phyloP scores from a whole-genome alignment of 148 eudicot species.

The Mesembryanthemum crystallinum region DNA sequence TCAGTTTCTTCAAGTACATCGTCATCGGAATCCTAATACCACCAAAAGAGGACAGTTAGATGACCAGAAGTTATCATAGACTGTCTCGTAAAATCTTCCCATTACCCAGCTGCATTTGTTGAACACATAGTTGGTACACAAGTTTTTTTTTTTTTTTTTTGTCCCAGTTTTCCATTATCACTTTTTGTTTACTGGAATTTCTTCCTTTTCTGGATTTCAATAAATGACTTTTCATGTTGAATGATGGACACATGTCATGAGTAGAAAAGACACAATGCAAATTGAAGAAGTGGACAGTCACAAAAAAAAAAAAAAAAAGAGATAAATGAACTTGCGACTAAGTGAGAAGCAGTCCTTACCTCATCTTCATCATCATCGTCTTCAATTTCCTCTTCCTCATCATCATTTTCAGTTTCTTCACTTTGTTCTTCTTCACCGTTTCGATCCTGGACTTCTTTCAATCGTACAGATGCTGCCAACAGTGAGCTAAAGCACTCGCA shows the following conservation, averaged over 20 bases:
- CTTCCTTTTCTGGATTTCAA: background rate
- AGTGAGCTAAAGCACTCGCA: conserved; percentile 55
- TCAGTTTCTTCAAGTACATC: conserved; percentile 74
- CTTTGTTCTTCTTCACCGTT: conserved; percentile 39
- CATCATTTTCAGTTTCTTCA: conserved; percentile 39
- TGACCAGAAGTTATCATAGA: background rate
- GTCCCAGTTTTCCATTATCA: background rate
- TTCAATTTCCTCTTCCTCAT: conserved; percentile 40
- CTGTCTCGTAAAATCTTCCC: background rate
- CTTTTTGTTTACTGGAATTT: background rate
- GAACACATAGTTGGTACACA: background rate
- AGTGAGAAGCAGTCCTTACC: conserved; percentile 1
- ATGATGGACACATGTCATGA: background rate
- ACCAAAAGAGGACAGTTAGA: background rate
- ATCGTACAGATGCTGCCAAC: conserved; percentile 48
- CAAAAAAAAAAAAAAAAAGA: background rate
- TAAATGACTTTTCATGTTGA: background rate
- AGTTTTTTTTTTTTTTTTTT: too few relatives aligned
- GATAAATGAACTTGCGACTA: background rate
- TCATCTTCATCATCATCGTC: conserved; percentile 55
- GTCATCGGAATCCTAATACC: conserved; percentile 62
- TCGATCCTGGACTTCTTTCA: conserved; percentile 54
- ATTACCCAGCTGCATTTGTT: conserved; percentile 4
- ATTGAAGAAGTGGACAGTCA: background rate
- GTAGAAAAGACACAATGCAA: background rate